Percentiles rank a stretch among this genome's conserved stretches.
phyloP scores from a whole-genome alignment of 176 grass and related monocot species.

The Typha latifolia region DNA sequence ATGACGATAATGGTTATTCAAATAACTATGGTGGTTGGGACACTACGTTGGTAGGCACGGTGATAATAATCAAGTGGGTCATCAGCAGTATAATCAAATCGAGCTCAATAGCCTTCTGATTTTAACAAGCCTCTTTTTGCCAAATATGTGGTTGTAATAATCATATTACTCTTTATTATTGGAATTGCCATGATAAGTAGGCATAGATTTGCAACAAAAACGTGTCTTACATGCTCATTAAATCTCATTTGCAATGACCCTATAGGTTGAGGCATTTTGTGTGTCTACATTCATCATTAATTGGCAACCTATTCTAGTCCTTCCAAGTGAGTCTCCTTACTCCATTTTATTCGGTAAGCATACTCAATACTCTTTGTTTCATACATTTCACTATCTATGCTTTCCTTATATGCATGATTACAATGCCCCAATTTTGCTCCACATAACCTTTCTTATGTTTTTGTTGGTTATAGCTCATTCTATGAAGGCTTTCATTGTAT shows the following conservation, averaged over 20 bases:
- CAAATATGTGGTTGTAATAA: background rate
- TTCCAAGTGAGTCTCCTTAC: background rate
- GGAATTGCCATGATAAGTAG: background rate
- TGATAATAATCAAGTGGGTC: no score
- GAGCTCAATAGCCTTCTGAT: no score
- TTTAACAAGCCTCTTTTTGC: no score
- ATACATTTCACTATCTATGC: background rate
- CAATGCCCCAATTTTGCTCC: background rate
- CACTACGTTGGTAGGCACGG: no score
- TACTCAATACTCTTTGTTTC: background rate
- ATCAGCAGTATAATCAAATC: no score
- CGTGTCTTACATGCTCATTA: background rate
- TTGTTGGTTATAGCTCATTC: background rate
- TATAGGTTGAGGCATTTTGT: background rate
- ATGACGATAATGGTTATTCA: no score
- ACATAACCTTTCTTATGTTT: background rate
- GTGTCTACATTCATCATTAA: background rate
- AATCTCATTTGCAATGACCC: background rate
- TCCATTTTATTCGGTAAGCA: background rate
- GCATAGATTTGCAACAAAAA: background rate
- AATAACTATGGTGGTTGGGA: no score
- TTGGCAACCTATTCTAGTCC: background rate
- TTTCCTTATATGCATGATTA: background rate
- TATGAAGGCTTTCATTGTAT: conserved; percentile 7
- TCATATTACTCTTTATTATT: background rate